Percentiles rank a stretch among this genome's conserved stretches.
Evolutionary conservation across 768 basidiomycete species (phyloP).

Genomic region (Cystobasidium ongulense): DNA sequence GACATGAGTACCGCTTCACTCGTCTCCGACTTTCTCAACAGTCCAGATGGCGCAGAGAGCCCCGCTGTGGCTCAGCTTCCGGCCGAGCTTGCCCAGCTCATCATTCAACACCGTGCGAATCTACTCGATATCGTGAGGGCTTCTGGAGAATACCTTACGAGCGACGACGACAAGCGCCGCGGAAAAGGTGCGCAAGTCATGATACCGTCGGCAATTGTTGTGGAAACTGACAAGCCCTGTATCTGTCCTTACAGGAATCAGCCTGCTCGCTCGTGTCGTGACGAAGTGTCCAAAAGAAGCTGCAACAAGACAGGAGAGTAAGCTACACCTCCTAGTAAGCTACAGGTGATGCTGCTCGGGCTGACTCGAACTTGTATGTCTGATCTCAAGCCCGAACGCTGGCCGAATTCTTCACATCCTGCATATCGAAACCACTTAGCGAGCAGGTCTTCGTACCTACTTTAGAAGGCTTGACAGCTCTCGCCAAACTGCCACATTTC

Average conservation of each 20-base stretch:
- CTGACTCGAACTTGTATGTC: too few species aligned
- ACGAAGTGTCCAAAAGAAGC: constrained; percentile 55
- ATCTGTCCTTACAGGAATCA: constrained; percentile 58
- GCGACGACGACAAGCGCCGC: constrained; percentile 68
- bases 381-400: constrained; percentile 63
- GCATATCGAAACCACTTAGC: constrained; percentile 53
- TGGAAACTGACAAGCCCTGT: not conserved
- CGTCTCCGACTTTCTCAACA: not conserved
- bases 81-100: constrained; percentile 14
- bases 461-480: constrained; percentile 61
- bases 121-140: constrained; percentile 62
- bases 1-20: not conserved
- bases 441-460: constrained; percentile 76
- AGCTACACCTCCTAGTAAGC: constrained; percentile 37
- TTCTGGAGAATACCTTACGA: constrained; percentile 76
- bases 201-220: not conserved
- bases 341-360: not conserved
- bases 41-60: not conserved
- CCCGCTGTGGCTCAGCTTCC: not conserved
- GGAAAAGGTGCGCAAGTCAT: constrained; percentile 58
- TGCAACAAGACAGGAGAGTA: constrained; percentile 75
- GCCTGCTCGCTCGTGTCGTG: constrained; percentile 67
- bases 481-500: constrained; percentile 60
- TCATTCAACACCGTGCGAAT: not conserved
- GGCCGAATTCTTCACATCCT: constrained; percentile 70